Conservation (phyloP, 129 eudicot genomes). For the Ambrosia trifida region DNA sequence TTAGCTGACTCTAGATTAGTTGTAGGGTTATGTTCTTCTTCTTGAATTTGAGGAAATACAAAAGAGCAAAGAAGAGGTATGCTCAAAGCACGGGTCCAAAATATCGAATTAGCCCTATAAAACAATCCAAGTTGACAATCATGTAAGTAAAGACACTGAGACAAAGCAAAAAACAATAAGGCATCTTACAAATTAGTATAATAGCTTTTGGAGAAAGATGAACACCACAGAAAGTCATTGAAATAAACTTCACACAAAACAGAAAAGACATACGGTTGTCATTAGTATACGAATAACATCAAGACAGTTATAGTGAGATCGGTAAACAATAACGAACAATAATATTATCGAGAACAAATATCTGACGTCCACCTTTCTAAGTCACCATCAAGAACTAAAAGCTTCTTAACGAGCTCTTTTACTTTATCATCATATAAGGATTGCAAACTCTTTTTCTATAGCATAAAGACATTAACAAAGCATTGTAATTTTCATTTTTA, state of each 20-base stretch:
- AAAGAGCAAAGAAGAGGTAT: conserved; percentile 76
- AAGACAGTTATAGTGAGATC: not conserved
- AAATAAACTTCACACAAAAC: conserved; percentile 71
- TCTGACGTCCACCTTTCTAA: conserved; percentile 59
- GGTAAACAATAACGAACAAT: not conserved
- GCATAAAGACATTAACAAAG: not conserved
- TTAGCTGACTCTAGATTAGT: conserved; percentile 27
- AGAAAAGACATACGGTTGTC: conserved; percentile 1
- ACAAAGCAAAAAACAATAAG: not conserved
- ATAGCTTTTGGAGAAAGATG: conserved; percentile 16
- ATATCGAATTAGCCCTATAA: conserved; percentile 91
- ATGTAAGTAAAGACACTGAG: not conserved
- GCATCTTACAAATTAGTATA: not conserved
- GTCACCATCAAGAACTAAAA: conserved; percentile 69
- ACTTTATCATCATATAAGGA: conserved; percentile 70
- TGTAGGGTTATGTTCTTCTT: conserved; percentile 38
- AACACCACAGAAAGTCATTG: conserved; percentile 87
- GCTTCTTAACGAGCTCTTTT: conserved; percentile 65
- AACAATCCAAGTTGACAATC: not conserved
- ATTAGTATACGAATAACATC: conserved; percentile 13
- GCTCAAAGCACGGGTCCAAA: conserved; percentile 97
- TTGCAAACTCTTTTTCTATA: conserved; percentile 77
- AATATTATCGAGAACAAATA: not conserved
- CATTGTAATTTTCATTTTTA: not conserved
- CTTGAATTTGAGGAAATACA: conserved; percentile 56